Conservation (phyloP, 2,329 filamentous ascomycete species). For the Microcyclosporella mali region DNA sequence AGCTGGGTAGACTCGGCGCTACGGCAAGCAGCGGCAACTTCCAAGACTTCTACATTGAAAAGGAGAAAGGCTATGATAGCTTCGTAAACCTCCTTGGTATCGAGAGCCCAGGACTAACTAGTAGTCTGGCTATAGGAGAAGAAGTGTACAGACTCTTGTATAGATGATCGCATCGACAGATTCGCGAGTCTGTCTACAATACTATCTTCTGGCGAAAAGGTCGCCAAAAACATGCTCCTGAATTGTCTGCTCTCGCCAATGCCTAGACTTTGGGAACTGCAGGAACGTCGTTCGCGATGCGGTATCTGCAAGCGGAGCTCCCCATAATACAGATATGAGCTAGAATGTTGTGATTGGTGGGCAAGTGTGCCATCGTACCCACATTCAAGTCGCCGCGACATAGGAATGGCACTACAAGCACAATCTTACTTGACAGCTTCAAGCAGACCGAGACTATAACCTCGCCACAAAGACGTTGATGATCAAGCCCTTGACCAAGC, state of each 20-base stretch:
- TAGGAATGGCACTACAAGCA: neutral
- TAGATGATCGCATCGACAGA: slow-evolving; percentile 4
- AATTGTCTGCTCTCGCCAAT: too few species aligned
- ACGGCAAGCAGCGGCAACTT: slow-evolving; percentile 61
- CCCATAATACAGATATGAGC: too few species aligned
- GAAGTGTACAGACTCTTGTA: slow-evolving; percentile 58
- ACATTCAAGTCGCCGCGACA: neutral
- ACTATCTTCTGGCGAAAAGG: too few species aligned
- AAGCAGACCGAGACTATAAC: too few species aligned
- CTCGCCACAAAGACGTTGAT: neutral
- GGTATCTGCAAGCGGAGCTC: too few species aligned
- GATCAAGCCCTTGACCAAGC: too few species aligned
- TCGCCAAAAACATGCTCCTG: too few species aligned
- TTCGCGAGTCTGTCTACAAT: too few species aligned
- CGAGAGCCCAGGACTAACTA: slow-evolving; percentile 88
- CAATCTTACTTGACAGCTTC: neutral
- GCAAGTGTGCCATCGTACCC: neutral
- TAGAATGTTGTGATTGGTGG: neutral
- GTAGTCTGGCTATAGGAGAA: slow-evolving; percentile 76
- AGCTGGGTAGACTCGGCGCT: slow-evolving; percentile 61
- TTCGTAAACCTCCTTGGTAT: slow-evolving; percentile 91
- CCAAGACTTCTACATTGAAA: slow-evolving; percentile 74
- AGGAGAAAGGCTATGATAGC: slow-evolving; percentile 63
- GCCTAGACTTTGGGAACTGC: too few species aligned
- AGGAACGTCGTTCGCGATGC: too few species aligned